Conservation (phyloP, 2,329 filamentous ascomycete genomes). For the Ophiostoma novo-ulmi region DNA sequence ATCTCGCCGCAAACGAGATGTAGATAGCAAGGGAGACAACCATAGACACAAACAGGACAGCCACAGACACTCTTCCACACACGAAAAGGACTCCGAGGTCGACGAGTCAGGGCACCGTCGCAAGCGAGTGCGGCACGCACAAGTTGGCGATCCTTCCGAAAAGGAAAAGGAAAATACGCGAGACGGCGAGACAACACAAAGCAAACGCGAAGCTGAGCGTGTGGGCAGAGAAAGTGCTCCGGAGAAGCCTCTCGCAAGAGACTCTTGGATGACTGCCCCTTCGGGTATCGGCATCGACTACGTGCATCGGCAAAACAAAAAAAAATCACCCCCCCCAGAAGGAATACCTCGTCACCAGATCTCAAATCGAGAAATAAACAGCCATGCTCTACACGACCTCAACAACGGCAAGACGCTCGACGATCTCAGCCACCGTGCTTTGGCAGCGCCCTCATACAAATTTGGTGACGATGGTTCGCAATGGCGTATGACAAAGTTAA, state of each 20-base stretch:
- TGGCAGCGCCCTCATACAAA: slow-evolving; percentile 64
- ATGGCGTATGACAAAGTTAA: slow-evolving; percentile 96
- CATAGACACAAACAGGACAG: background rate
- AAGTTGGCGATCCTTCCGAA: slow-evolving; percentile 33
- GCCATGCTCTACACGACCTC: slow-evolving; percentile 55
- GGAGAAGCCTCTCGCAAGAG: slow-evolving; percentile 51
- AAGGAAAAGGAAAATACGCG: slow-evolving; percentile 36
- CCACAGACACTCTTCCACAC: background rate
- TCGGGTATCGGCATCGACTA: slow-evolving; percentile 81
- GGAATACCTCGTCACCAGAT: slow-evolving; percentile 64
- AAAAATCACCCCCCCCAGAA: slow-evolving; percentile 47
- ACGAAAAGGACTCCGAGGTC: slow-evolving; percentile 31
- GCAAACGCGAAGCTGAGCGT: slow-evolving; percentile 29
- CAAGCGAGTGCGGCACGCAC: slow-evolving; percentile 58
- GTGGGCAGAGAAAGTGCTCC: slow-evolving; percentile 29
- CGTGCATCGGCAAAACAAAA: slow-evolving; percentile 56
- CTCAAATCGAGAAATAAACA: slow-evolving; percentile 77
- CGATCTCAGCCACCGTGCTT: slow-evolving; percentile 48
- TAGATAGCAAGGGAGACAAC: background rate
- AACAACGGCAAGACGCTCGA: slow-evolving; percentile 51
- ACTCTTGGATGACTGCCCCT: slow-evolving; percentile 92
- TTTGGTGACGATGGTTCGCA: slow-evolving; percentile 87
- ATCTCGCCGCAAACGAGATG: background rate
- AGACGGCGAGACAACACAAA: no score
- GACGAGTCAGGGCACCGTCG: slow-evolving; percentile 52